Evolutionary conservation across 345 rosid genomes (phyloP).

Genomic region (Kernera saxatilis): DNA sequence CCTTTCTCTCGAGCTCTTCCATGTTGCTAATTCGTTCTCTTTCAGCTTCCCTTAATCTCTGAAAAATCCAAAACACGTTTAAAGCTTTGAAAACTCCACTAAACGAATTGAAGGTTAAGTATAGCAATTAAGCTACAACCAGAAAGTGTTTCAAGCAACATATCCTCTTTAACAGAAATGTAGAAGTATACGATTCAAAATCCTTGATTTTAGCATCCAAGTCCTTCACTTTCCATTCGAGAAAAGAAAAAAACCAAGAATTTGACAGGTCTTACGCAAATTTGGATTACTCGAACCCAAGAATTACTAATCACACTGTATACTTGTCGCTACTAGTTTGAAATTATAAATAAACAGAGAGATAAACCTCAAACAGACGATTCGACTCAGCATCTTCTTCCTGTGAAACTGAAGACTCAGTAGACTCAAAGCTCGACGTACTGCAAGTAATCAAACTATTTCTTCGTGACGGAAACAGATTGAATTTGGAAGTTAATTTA

Average conservation of each 20-base stretch:
- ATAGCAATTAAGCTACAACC: background rate
- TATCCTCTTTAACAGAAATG: no score
- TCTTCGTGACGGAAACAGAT: conserved; percentile 4
- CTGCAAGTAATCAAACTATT: conserved; percentile 22
- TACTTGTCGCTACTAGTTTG: background rate
- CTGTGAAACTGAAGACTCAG: conserved; percentile 7
- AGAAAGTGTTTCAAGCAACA: background rate
- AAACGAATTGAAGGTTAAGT: no score
- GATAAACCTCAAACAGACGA: conserved; percentile 51
- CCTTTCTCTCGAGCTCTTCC: conserved; percentile 76
- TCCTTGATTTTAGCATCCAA: background rate
- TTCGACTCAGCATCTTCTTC: conserved; percentile 50
- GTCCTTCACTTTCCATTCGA: background rate
- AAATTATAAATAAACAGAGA: background rate
- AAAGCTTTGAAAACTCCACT: background rate
- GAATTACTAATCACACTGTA: background rate
- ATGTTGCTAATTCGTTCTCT: conserved; percentile 51
- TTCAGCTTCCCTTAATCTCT: conserved; percentile 70
- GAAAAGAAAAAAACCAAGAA: background rate
- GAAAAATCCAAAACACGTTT: background rate
- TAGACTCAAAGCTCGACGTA: conserved; percentile 38
- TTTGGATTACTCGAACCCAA: background rate
- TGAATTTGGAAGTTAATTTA: conserved; percentile 10
- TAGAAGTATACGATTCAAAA: background rate
- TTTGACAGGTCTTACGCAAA: background rate